These are phyloP conservation scores for Ophiostoma ulmi DNA, from an alignment of 2,329 filamentous ascomycete genomes.

Conservation along the genomic window DNA sequence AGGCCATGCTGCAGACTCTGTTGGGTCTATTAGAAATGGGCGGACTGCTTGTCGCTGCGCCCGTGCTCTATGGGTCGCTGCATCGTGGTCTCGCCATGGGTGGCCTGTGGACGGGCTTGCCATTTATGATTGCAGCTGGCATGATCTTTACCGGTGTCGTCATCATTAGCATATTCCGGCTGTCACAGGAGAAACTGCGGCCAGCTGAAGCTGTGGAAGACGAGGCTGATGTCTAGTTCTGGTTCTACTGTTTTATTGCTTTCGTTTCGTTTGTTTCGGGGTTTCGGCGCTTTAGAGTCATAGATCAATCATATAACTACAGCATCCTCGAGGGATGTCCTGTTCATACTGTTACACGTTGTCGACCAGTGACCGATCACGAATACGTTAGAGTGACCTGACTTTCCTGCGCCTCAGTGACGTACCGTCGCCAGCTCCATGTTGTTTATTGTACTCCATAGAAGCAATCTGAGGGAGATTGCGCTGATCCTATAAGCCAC, in stretches of 20 bases:
- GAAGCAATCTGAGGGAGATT: constrained; percentile 9
- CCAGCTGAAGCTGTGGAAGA: background rate
- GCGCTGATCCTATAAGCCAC: background rate
- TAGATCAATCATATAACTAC: background rate
- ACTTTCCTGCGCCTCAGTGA: constrained; percentile 4
- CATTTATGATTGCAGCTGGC: constrained; percentile 40
- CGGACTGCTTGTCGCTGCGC: constrained; percentile 44
- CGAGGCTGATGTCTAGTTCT: background rate
- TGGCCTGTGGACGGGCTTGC: constrained; percentile 46
- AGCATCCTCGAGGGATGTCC: background rate
- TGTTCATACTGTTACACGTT: background rate
- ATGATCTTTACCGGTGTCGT: constrained; percentile 26
- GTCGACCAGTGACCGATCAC: background rate
- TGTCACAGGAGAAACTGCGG: background rate
- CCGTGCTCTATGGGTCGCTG: constrained; percentile 45
- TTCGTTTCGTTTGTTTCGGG: background rate
- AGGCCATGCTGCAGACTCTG: constrained; percentile 51
- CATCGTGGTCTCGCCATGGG: constrained; percentile 43
- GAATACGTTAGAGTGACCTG: background rate
- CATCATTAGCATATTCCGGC: constrained; percentile 3
- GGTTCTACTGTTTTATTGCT: background rate
- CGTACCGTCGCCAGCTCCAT: background rate
- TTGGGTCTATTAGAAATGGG: constrained; percentile 47
- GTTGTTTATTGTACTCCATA: constrained; percentile 2
- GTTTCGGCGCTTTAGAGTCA: background rate